Conservation (phyloP, 2,329 filamentous ascomycete genomes). For the Diplodia seriata region DNA sequence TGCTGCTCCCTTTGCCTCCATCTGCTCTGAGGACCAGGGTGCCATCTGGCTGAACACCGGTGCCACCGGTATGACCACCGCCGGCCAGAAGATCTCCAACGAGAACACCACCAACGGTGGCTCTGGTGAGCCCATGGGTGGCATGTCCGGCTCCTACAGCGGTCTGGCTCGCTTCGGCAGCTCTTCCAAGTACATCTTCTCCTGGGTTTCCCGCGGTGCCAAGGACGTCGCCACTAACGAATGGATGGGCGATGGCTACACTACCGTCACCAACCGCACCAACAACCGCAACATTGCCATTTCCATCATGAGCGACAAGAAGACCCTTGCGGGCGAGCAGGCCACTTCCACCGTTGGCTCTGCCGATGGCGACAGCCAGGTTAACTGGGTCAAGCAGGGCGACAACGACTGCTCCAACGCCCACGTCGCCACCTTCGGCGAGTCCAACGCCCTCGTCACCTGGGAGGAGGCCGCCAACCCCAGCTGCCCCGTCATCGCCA, state of each 20-base stretch:
- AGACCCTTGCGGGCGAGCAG: conserved; percentile 61
- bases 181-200: conserved; percentile 64
- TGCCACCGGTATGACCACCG: conserved; percentile 60
- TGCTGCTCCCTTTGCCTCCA: conserved; percentile 62
- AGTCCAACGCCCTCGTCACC: conserved; percentile 60
- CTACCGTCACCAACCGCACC: conserved; percentile 60
- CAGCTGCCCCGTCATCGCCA: conserved; percentile 62
- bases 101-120: conserved; percentile 67
- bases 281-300: conserved; percentile 67
- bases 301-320: conserved; percentile 64
- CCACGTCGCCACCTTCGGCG: conserved; percentile 63
- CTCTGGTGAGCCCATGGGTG: conserved; percentile 65
- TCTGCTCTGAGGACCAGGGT: conserved; percentile 69
- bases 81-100: conserved; percentile 66
- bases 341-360: conserved; percentile 63
- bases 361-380: conserved; percentile 62
- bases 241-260: conserved; percentile 66
- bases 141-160: conserved; percentile 69
- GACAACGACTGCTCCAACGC: conserved; percentile 64
- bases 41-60: conserved; percentile 70
- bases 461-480: conserved; percentile 68
- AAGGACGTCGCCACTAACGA: conserved; percentile 61
- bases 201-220: conserved; percentile 68
- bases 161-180: conserved; percentile 61
- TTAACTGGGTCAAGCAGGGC: conserved; percentile 65